A percentile compares a stretch with the other conserved stretches of the same genome.
Conservation (phyloP, 2,329 filamentous ascomycete species). For the Penicillium sp. region DNA sequence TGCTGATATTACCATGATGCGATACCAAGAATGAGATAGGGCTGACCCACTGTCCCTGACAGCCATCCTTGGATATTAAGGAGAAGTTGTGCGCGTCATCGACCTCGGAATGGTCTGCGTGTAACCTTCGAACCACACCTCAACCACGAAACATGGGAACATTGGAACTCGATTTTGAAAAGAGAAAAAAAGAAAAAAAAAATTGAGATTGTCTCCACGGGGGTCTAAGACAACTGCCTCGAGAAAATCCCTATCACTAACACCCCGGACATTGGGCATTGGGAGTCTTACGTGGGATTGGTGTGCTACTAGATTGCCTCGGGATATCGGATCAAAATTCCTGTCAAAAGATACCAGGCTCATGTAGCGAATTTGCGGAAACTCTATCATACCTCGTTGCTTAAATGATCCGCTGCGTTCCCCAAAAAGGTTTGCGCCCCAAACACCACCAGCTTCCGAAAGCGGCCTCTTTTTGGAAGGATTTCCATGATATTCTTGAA, state of each 20-base stretch:
- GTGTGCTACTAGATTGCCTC: not conserved
- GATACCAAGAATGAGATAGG: not conserved
- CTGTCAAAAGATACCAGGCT: too few relatives aligned
- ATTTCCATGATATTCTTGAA: conserved; percentile 8
- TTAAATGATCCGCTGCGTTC: not conserved
- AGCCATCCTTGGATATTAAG: not conserved
- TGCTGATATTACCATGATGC: not conserved
- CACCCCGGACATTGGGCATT: not conserved
- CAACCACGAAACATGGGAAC: not conserved
- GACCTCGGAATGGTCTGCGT: conserved; percentile 6
- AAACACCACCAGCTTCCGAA: conserved; percentile 11
- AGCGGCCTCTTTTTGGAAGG: conserved; percentile 6
- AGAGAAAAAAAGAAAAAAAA: too few relatives aligned
- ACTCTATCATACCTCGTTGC: not conserved
- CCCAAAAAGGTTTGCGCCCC: not conserved
- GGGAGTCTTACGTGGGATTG: not conserved
- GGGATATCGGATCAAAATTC: too few relatives aligned
- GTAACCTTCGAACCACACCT: conserved; percentile 15
- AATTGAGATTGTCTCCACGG: too few relatives aligned
- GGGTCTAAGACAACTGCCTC: not conserved
- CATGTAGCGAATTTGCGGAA: not conserved
- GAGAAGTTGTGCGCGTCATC: conserved; percentile 23
- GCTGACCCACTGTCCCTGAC: not conserved
- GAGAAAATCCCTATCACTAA: not conserved
- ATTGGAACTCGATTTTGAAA: not conserved